Base-by-base conservation (phyloP, 2,329 filamentous ascomycete genomes). In the Cryphonectria radicalis region DNA sequence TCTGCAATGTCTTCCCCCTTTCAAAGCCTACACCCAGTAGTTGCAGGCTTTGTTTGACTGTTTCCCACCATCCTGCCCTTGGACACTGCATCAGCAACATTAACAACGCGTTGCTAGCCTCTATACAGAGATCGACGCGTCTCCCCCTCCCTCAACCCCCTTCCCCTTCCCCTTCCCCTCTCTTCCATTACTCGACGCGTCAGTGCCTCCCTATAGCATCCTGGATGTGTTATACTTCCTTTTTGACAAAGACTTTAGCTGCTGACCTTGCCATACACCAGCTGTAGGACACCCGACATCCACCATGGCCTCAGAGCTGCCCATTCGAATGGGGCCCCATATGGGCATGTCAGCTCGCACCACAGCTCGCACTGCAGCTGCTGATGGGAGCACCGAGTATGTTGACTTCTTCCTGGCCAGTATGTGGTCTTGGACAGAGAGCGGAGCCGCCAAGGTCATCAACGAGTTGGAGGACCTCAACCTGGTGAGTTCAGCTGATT, bases 371-470 rank as follows among this genome's bases (percentile, higher is more conserved):
- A 65, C 63, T 22, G 50, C 63, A 19, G 43, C 43, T 35, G 50
- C 42, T 35, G 28, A 28, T 50, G 28, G n/a, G 17, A 32, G 2
- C 28, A 35, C 35, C 4, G 4, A 71, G 10, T 42, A 71, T 55
- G 66, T 67, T 4, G 59, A 79, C 67, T 75, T 79, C 65, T 78
- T 77, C 63, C 53, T 79, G 13, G 37, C 73, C 8, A 76, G 74
- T 40, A 60, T 79, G 46, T 80, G 78, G 77, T 50, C 70, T 1
- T 80, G 76, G 71, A 74, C 70, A 8, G 71, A 74, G 6, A 73
- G 70, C 7, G 76, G 74, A 19, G 67, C 77, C 42, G 66, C 73
- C 8, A 70, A 71, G 32, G 65, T 80, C 1, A 70, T 79, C 14
- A 57, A 73, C 0, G 62, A 62, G 0, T 66, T 80, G 22, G 64